These are phyloP conservation scores for Ophiostoma novo-ulmi DNA, from an alignment of 2,329 filamentous ascomycete genomes.

Conservation along the genomic window DNA sequence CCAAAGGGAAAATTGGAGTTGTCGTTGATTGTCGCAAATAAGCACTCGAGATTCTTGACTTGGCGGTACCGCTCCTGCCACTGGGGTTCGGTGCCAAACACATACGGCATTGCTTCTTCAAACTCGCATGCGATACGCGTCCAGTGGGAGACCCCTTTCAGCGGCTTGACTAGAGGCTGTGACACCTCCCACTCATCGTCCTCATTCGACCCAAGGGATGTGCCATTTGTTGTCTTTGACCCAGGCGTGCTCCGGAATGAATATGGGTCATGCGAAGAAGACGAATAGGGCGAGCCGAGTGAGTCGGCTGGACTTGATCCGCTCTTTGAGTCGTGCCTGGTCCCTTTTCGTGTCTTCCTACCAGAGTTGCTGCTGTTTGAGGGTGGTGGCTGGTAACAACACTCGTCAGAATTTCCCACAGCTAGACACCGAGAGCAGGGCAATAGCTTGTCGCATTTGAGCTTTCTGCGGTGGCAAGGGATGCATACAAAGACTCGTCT, in stretches of 20 bases:
- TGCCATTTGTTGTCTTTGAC: not conserved
- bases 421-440: conserved; percentile 31
- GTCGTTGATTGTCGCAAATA: conserved; percentile 27
- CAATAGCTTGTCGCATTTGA: conserved; percentile 32
- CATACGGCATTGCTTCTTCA: conserved; percentile 29
- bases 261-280: not conserved
- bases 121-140: conserved; percentile 28
- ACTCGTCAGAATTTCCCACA: conserved; percentile 28
- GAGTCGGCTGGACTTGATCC: not conserved
- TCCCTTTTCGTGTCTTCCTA: not conserved
- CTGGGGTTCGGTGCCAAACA: conserved; percentile 28
- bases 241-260: not conserved
- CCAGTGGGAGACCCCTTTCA: conserved; percentile 27
- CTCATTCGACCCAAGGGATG: not conserved
- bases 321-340: conserved; percentile 7
- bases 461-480: conserved; percentile 32
- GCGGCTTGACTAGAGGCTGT: not conserved
- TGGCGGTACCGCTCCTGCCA: conserved; percentile 30
- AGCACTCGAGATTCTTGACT: conserved; percentile 28
- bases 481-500: conserved; percentile 32
- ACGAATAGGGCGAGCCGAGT: not conserved
- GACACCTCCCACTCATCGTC: conserved; percentile 4
- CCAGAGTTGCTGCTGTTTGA: not conserved
- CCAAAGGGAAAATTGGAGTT: conserved; percentile 31
- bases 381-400: conserved; percentile 29